Base-by-base conservation (phyloP, 2,329 filamentous ascomycete genomes). In the Didymella glomerata region DNA sequence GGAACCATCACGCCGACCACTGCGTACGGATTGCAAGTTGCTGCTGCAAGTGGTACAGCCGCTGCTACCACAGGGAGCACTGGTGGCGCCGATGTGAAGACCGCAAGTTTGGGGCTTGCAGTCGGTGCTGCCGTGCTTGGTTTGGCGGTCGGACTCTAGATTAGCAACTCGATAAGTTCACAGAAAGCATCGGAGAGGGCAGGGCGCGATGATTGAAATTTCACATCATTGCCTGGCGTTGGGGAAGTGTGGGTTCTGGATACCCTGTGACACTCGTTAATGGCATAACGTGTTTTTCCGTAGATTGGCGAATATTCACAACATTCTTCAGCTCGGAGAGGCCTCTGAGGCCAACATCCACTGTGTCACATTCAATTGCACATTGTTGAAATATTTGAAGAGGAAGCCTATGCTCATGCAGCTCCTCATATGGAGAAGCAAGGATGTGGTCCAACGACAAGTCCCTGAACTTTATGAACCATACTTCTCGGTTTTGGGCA, bases 21-120 rank as follows among this genome's bases (percentile, higher is more conserved):
- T 10, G 65, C 61, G 46, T 76, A 63, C 59, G 76, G 75, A 9
- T 38, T 77, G 44, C 66, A 71, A 54, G 75, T 76, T 64, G 73
- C 72, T 8, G 65, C 70, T 46, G 74, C 72, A 0, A 60, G 62
- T 42, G 64, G 42, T 1, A 57, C 62, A 18, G 52, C 10, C 30
- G 53, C 54, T 24, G 49, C 48, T n/a, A 48, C 27, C 52, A 45
- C 47, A 22, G 50, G 55, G 2, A 48, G 63, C 24, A 59, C 61
- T n/a, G 65, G 58, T 3, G 63, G 44, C 2, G 64, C 53, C 20
- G 62, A 61, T 8, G 62, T 57, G 57, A 64, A 45, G 44, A 70
- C 62, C 5, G 66, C 58, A n/a, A 67, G 64, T 2, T n/a, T 67
- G 16, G 68, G 65, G 1, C 45, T 60, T 2, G 68, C 61, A 2